Evolutionary conservation across 441 rosid genomes (phyloP).

Genomic region (Sinapis alba): DNA sequence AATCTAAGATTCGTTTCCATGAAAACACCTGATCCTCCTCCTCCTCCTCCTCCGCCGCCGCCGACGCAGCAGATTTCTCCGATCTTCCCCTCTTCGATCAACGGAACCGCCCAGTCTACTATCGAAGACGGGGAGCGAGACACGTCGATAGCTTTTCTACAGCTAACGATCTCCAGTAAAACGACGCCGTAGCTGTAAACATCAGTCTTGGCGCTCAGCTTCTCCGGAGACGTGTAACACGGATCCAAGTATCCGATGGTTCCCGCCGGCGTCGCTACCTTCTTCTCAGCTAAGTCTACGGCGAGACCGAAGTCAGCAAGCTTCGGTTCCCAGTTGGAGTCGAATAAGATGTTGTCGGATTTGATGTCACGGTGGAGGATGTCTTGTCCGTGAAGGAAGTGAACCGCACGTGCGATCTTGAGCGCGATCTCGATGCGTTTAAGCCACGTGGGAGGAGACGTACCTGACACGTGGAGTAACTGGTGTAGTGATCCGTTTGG

Average conservation of each 20-base stretch:
- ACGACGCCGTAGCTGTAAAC: slow-evolving; percentile 73
- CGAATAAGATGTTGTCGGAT: slow-evolving; percentile 65
- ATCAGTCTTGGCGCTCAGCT: slow-evolving; percentile 56
- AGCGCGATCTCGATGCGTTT: slow-evolving; percentile 56
- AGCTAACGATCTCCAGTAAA: slow-evolving; percentile 56
- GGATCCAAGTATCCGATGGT: slow-evolving; percentile 84
- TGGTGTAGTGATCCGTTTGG: slow-evolving; percentile 69
- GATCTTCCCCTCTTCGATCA: slow-evolving; percentile 39
- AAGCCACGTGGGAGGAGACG: slow-evolving; percentile 47
- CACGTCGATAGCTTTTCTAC: slow-evolving; percentile 63
- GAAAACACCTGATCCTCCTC: slow-evolving; percentile 42
- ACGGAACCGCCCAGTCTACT: slow-evolving; percentile 66
- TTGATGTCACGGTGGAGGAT: slow-evolving; percentile 76
- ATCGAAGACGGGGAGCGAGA: slow-evolving; percentile 50
- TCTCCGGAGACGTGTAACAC: slow-evolving; percentile 41
- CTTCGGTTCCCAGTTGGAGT: slow-evolving; percentile 56
- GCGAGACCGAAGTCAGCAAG: slow-evolving; percentile 75
- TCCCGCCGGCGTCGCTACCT: slow-evolving; percentile 52
- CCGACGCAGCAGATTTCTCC: slow-evolving; percentile 42
- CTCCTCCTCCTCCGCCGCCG: background rate
- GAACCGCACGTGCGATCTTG: slow-evolving; percentile 59
- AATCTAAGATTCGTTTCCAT: slow-evolving; percentile 43
- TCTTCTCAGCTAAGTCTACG: background rate
- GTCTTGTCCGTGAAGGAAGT: slow-evolving; percentile 53
- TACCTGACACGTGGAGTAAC: slow-evolving; percentile 51